phyloP scores from a whole-genome alignment of 2,329 filamentous ascomycete species.

The Samsoniella hepiali region DNA sequence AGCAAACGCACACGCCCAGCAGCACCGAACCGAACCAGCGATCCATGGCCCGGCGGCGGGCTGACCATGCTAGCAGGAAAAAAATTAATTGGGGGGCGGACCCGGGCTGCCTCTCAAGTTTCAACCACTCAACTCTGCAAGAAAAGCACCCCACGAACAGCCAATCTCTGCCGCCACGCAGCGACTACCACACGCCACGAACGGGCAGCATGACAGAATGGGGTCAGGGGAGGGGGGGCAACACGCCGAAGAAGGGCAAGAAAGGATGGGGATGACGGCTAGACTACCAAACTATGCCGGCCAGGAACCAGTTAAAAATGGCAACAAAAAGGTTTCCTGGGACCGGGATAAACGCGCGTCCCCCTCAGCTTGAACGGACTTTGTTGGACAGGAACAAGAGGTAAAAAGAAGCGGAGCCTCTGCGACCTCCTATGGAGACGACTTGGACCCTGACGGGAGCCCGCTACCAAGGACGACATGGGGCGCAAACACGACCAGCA shows the following conservation, averaged over 20 bases:
- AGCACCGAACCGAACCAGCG: not conserved
- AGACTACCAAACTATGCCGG: too few relatives aligned
- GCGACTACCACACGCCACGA: not conserved
- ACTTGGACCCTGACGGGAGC: not conserved
- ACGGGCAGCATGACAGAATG: too few relatives aligned
- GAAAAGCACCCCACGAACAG: not conserved
- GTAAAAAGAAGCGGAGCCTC: not conserved
- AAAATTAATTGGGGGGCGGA: not conserved
- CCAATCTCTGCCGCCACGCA: not conserved
- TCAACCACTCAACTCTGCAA: not conserved
- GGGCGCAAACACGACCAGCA: too few relatives aligned
- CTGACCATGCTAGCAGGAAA: not conserved
- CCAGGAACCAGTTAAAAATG: not conserved
- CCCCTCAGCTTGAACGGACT: not conserved
- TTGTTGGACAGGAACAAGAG: not conserved
- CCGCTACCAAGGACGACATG: not conserved
- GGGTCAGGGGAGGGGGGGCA: too few relatives aligned
- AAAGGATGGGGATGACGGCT: too few relatives aligned
- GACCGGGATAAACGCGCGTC: slow-evolving; percentile 14
- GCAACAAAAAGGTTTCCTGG: not conserved
- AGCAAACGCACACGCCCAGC: not conserved
- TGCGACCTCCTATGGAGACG: not conserved
- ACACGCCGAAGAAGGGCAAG: too few relatives aligned
- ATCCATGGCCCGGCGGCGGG: not conserved
- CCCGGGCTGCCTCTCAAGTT: not conserved